These are phyloP conservation scores for Neurospora discreta DNA, from an alignment of 495 filamentous ascomycete species.

Conservation along the genomic window DNA sequence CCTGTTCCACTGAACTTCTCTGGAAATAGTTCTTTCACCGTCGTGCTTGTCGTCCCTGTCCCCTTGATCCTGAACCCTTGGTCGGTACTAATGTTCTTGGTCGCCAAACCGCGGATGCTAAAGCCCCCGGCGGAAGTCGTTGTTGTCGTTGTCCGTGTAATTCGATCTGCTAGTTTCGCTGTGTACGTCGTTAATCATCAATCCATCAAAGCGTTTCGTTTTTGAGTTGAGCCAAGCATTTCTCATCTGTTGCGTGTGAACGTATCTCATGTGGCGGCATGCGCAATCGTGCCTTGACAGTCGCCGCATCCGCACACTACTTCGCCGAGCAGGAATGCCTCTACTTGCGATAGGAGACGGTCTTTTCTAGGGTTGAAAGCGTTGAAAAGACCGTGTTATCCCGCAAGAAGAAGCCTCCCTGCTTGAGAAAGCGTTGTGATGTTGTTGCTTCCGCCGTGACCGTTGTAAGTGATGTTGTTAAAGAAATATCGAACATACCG, in stretches of 20 bases:
- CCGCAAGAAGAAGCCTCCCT: background rate
- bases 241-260: background rate
- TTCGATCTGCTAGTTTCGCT: constrained; percentile 30
- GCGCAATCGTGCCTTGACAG: background rate
- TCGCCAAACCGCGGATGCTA: constrained; percentile 52
- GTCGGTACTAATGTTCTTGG: constrained; percentile 22
- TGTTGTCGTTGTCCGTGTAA: constrained; percentile 17
- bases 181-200: constrained; percentile 13
- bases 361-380: background rate
- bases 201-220: background rate
- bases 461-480: constrained; percentile 1
- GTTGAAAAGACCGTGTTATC: background rate
- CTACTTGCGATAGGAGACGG: background rate
- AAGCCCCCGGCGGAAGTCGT: constrained; percentile 24
- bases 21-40: constrained; percentile 62
- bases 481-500: constrained; percentile 23
- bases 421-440: background rate
- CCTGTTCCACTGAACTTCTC: constrained; percentile 37
- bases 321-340: background rate
- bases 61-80: constrained; percentile 60
- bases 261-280: background rate
- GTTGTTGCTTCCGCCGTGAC: constrained; percentile 3
- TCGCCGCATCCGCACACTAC: background rate
- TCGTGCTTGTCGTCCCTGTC: constrained; percentile 34
- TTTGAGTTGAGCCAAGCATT: background rate